Conservation (phyloP, 1,284 basidiomycete genomes). For the Volvariella surrecta region DNA sequence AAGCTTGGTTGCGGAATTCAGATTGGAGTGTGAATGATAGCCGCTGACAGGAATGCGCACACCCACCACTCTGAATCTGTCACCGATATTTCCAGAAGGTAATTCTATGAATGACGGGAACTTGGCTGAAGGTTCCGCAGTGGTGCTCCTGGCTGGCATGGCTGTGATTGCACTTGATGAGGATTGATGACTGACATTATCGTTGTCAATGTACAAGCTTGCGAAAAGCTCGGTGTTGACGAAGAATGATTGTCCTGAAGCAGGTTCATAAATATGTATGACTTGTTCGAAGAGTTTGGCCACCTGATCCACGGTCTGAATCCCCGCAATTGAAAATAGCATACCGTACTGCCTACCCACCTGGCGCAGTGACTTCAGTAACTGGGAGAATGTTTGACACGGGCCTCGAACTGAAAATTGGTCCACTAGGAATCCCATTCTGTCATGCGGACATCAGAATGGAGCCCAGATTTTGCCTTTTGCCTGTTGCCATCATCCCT, state of each 20-base stretch:
- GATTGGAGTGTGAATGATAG: background rate
- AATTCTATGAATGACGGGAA: background rate
- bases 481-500: too few relatives aligned
- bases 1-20: conserved; percentile 8
- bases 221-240: conserved; percentile 17
- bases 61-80: background rate
- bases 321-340: background rate
- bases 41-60: background rate
- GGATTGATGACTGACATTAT: conserved; percentile 9
- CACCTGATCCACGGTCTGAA: conserved; percentile 1
- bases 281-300: conserved; percentile 16
- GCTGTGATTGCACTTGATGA: background rate
- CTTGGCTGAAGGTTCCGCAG: background rate
- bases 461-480: too few relatives aligned
- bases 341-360: conserved; percentile 10
- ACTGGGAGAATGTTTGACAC: conserved; percentile 13
- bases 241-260: conserved; percentile 38
- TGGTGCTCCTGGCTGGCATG: background rate
- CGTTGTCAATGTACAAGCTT: background rate
- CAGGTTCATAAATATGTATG: conserved; percentile 29
- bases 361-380: conserved; percentile 17
- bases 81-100: background rate
- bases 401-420: conserved; percentile 15
- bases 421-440: conserved; percentile 23
- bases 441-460: conserved; percentile 15